Percentiles rank a stretch among this genome's conserved stretches.
phyloP scores from a whole-genome alignment of 2,329 filamentous ascomycete genomes.

The Fusarium sp. region DNA sequence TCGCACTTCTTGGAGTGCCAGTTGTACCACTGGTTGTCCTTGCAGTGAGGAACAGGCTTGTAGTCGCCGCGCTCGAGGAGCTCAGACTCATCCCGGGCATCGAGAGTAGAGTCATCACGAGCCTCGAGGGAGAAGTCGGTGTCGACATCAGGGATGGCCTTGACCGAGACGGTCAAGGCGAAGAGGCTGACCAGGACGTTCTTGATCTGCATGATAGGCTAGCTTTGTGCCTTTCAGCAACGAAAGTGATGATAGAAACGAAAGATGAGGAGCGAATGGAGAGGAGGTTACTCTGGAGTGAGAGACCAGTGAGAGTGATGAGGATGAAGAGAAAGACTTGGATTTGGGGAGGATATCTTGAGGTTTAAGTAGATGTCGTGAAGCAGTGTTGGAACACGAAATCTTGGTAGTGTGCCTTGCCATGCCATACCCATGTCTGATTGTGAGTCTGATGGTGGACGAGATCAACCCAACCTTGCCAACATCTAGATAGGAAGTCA shows the following conservation, averaged over 20 bases:
- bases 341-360: conserved; percentile 10
- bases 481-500: conserved; percentile 33
- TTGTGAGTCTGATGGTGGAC: not conserved
- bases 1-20: conserved; percentile 18
- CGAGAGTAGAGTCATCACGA: conserved; percentile 28
- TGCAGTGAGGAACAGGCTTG: conserved; percentile 13
- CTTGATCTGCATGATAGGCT: conserved; percentile 41
- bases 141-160: conserved; percentile 37
- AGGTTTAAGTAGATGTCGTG: conserved; percentile 33
- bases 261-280: conserved; percentile 21
- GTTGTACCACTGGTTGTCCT: conserved; percentile 1
- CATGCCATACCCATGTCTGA: not conserved
- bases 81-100: conserved; percentile 25
- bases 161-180: conserved; percentile 36
- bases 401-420: conserved; percentile 9
- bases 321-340: not conserved
- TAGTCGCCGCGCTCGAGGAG: conserved; percentile 20
- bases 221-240: conserved; percentile 31
- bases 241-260: conserved; percentile 17
- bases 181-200: conserved; percentile 35
- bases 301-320: conserved; percentile 33
- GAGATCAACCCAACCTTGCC: conserved; percentile 8
- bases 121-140: conserved; percentile 31
- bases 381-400: not conserved
- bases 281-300: conserved; percentile 4